Base-by-base conservation (phyloP, 192 early-diverging fungal genomes). In the Obelidium mucronatum region DNA sequence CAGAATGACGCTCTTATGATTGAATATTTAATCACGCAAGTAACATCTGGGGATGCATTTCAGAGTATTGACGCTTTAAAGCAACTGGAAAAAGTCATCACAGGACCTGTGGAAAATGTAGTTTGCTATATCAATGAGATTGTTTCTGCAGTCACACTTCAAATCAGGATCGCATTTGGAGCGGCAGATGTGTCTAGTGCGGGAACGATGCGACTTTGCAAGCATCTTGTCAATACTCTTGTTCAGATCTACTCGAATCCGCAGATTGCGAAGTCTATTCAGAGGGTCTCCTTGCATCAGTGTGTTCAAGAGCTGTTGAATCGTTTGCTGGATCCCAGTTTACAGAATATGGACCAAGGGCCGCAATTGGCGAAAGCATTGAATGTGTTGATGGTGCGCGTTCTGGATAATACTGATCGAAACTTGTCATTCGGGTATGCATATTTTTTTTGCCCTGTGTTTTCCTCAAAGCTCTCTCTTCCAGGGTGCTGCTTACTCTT, bases 381-480 rank as follows among this genome's bases (percentile, higher is more conserved):
- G 74, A 99, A 99, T 83, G 85, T 93, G 33, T 83, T 97, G 40
- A 92, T 98, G 87, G 92, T 97, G 22, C 91, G 93, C 52, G 93
- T 98, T 0, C 76, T 99, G 61, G 97, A 99, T 40, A 94, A 95
- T 55, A 89, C 91, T 31, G 90, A 95, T 56, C 85, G 93, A 31
- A 98, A 95, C 53, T 81, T 80, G 42, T 88, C 83, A 31, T 95
- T 85, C 83, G 89, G 89, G 91, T 90, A 71, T 59, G 70, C 60
- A 26, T 17, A 5, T 67, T 30, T 30, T 67, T 34, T 48, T 68
- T 24, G 61, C 1, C 58, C 24, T 48, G 40, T 55, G n/a, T 55
- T 8, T 31, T 34, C 11, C 40, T 59, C 26, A 67, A 51, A n/a
- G n/a, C n/a, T 62, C 64, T 79, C 15, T 68, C 54, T 6, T 22